Conservation (phyloP, 768 basidiomycete genomes). For the Dendrothele bispora region DNA sequence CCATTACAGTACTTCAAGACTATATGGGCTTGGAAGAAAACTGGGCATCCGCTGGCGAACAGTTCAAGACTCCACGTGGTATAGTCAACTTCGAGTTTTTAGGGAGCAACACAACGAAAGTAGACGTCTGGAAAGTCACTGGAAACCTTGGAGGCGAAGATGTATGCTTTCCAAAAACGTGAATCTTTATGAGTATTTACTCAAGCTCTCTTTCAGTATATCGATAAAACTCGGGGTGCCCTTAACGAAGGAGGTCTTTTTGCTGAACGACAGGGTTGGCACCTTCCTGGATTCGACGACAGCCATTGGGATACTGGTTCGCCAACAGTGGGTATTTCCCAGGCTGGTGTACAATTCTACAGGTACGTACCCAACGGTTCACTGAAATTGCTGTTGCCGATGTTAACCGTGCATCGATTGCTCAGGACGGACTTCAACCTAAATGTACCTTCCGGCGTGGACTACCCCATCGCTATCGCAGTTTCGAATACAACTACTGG, state of each 20-base stretch:
- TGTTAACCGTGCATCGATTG: no score
- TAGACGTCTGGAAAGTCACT: slow-evolving; percentile 48
- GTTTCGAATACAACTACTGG: no score
- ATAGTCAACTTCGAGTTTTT: slow-evolving; percentile 52
- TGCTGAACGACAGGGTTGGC: slow-evolving; percentile 45
- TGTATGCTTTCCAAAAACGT: slow-evolving; percentile 21
- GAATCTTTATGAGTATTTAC: slow-evolving; percentile 15
- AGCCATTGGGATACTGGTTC: slow-evolving; percentile 49
- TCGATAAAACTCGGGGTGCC: slow-evolving; percentile 49
- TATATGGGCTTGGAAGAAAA: slow-evolving; percentile 58
- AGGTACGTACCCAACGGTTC: no score
- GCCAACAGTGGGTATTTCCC: slow-evolving; percentile 42
- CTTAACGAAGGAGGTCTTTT: slow-evolving; percentile 51
- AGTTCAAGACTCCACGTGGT: slow-evolving; percentile 58
- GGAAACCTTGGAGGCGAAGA: slow-evolving; percentile 52
- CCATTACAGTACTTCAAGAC: slow-evolving; percentile 56
- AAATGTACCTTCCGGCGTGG: no score
- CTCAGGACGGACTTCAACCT: no score
- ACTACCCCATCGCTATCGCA: no score
- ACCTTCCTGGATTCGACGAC: slow-evolving; percentile 53
- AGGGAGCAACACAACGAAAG: slow-evolving; percentile 29
- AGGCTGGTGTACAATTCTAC: slow-evolving; percentile 47
- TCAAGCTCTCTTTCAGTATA: slow-evolving; percentile 38
- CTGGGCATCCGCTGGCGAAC: slow-evolving; percentile 27
- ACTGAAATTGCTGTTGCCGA: no score